These are phyloP conservation scores for Yarrowia sp. DNA, from an alignment of 805 yeast genomes.

Conservation along the genomic window DNA sequence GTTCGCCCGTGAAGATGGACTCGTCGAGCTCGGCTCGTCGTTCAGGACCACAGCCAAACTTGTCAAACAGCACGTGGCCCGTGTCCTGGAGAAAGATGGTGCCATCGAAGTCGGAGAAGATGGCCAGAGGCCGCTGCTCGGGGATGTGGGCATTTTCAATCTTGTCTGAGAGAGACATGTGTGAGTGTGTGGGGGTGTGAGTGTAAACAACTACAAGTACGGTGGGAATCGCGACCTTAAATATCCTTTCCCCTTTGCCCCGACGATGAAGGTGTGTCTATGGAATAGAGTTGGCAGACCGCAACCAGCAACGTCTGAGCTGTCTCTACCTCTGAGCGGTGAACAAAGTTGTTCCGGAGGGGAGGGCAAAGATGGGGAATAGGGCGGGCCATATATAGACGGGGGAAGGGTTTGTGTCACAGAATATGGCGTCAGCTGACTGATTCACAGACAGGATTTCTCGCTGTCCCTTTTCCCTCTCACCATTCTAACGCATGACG, in stretches of 20 bases:
- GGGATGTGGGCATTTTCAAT: slow-evolving; percentile 38
- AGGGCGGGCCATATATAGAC: too few relatives aligned
- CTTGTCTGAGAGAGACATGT: slow-evolving; percentile 27
- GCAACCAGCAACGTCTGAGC: slow-evolving; percentile 27
- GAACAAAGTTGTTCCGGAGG: slow-evolving; percentile 2
- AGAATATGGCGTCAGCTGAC: too few relatives aligned
- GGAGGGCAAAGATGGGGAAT: not conserved
- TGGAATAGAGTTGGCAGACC: slow-evolving; percentile 14
- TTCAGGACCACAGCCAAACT: slow-evolving; percentile 54
- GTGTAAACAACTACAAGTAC: too few relatives aligned
- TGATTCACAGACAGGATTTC: too few relatives aligned
- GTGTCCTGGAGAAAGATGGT: slow-evolving; percentile 57
- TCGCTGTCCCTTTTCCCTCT: not conserved
- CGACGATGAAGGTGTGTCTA: slow-evolving; percentile 13
- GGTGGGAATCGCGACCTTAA: slow-evolving; percentile 2
- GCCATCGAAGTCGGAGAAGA: slow-evolving; percentile 54
- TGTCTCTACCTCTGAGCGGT: slow-evolving; percentile 5
- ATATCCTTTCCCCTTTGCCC: not conserved
- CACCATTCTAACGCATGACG: not conserved
- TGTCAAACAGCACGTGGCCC: slow-evolving; percentile 56
- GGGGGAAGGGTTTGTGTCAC: too few relatives aligned
- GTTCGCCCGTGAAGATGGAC: slow-evolving; percentile 51
- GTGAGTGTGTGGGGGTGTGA: too few relatives aligned
- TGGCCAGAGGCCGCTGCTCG: slow-evolving; percentile 41
- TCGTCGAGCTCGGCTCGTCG: slow-evolving; percentile 51